Evolutionary conservation across 805 yeast species (phyloP), one percentile per base, ranked within the genome.

Genomic region (Teunomyces cretensis): DNA sequence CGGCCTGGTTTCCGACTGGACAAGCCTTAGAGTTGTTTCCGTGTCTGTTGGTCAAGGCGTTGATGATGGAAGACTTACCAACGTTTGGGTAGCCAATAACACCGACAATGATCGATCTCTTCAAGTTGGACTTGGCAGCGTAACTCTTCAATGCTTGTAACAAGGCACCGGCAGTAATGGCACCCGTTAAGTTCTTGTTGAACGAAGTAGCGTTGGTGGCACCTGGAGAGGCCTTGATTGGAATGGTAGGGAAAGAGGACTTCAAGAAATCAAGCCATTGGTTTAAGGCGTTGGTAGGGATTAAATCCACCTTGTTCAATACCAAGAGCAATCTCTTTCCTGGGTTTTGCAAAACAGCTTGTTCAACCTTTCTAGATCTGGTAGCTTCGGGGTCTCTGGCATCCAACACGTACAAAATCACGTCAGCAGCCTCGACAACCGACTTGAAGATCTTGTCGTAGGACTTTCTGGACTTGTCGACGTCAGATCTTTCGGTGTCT

Each of bases 61-160:
- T 92, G 61, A 92, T 94, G 46, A 94, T 86, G 14, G 97, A 88
- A 2, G 97, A 90, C 65, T 91, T 91, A 58, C 98, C 98, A 43
- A 92, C 97, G 64, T 92, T 92, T 41, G 99, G 99, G 70, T 90
- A 92, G 13, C 99, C 99, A 54, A 92, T 87, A 33, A 92, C 96
- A 64, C 99, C 98, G 38, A 89, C 97, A 37, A 88, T 79, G 46
- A 91, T 85, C 11, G 96, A 82, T 64, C 98, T 83, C 62, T 91
- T 91, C 57, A 91, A 76, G 61, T 90, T 87, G 16, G 90, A 79
- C 65, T 86, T 86, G 52, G 79, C 77, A 15, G 98, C 91, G 62
- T 85, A 94, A 39, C 89, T 76, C 68, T 92, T 92, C 57, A 92
- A 79, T 9, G 96, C 83, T 50, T 84, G 86, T 53, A 94, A 67